Base-by-base conservation (phyloP, 768 basidiomycete species). In the Lactarius sanguifluus region DNA sequence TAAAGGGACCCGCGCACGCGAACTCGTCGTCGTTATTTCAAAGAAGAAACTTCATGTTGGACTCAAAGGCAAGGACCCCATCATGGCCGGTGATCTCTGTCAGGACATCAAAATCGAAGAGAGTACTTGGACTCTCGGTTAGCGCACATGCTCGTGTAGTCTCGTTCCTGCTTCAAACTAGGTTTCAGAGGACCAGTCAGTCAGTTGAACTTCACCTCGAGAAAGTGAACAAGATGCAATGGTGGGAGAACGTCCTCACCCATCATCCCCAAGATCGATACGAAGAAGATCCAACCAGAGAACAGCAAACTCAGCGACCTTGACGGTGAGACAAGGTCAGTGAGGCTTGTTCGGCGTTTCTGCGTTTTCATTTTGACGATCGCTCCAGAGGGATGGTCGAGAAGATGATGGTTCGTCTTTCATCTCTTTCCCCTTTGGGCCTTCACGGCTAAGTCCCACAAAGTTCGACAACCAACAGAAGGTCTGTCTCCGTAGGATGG, bases 211-310 rank as follows among this genome's bases (percentile, higher is more conserved):
- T 96, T 59, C 91, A 94, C 72, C 83, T 96, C 52, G 92, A 95
- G 77, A 96, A 96, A 76, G 71, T 92, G 61, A 92, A 95, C 77
- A 80, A 91, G 69, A 86, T 91, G 76, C 86, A 91, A 65, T 98
- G 97, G 97, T 99, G 97, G 97, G 92, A 94, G 76, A 95, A 98
- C 75, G 90, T 98, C 69, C 80, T 98, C 59, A 90, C 90, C 2
- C 92, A 96, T 73, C 94, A 97, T 73, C 94, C 94, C 97, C 16
- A 98, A 95, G 81, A 89, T 98, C 81, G 92, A 98, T 73, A 97
- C 95, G 12, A 90, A 83, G 62, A 98, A 97, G 80, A 98, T 99
- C 71, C 89, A 90, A 72, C 97, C 97, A 2, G 86, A 89, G 73
- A 96, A 98, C 75, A 95, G 95, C 75, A 96, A 97, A 75, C 82